These are phyloP conservation scores for Aspergillus saccharolyticus DNA, from an alignment of 495 filamentous ascomycete species.

Conservation along the genomic window DNA sequence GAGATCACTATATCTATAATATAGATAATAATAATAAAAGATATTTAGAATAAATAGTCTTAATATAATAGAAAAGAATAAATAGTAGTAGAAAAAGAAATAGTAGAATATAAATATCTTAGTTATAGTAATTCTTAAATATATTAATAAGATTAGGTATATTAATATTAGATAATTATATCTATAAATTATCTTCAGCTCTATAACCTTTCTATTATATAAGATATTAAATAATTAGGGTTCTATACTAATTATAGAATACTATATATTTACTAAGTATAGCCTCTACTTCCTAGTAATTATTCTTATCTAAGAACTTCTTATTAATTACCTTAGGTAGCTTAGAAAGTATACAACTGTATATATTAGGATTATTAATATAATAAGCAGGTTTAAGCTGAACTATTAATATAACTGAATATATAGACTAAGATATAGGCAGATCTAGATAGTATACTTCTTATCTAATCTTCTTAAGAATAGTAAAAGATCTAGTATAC, in stretches of 20 bases:
- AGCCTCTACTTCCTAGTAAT: neutral
- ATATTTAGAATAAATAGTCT: no score
- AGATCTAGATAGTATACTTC: no score
- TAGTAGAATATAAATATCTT: neutral
- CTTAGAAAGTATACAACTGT: no score
- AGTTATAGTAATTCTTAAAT: neutral
- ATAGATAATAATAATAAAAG: no score
- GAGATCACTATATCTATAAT: no score
- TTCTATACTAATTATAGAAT: neutral
- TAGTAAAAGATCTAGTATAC: neutral
- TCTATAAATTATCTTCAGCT: neutral
- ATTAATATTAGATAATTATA: neutral
- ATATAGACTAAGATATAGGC: no score
- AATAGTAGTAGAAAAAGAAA: no score
- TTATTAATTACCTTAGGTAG: neutral
- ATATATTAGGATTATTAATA: neutral
- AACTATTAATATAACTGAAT: neutral
- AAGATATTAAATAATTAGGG: neutral
- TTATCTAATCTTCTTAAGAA: no score
- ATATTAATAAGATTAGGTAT: no score
- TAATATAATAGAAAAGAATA: no score
- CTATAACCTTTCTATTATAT: conserved; percentile 9
- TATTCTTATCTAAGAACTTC: no score
- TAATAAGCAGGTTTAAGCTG: neutral
- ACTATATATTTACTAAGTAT: neutral